These are phyloP conservation scores for Mycena maculata DNA, from an alignment of 768 basidiomycete genomes.

Conservation along the genomic window DNA sequence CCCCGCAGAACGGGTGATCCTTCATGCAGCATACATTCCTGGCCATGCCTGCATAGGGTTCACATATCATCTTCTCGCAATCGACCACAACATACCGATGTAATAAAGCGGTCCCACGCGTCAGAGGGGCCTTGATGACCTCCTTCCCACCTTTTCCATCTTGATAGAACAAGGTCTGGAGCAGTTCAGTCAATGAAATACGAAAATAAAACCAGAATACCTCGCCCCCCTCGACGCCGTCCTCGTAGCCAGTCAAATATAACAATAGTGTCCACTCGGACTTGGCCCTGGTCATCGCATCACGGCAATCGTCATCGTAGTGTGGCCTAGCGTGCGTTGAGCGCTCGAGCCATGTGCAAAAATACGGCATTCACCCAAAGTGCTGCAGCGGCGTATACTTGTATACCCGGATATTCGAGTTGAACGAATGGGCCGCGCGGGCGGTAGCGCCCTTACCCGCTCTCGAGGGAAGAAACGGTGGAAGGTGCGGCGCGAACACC, in stretches of 20 bases:
- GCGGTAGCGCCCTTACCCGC: conserved; percentile 18
- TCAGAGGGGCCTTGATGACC: conserved; percentile 63
- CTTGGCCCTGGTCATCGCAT: conserved; percentile 66
- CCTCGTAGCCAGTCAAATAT: conserved; percentile 77
- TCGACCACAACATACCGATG: conserved; percentile 60
- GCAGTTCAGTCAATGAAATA: not conserved
- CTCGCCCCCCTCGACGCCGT: conserved; percentile 80
- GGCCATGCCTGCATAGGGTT: conserved; percentile 64
- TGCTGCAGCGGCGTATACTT: conserved; percentile 72
- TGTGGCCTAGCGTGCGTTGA: conserved; percentile 62
- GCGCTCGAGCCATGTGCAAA: not conserved
- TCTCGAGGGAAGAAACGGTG: conserved; percentile 60
- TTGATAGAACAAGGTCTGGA: conserved; percentile 77
- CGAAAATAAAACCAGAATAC: conserved; percentile 43
- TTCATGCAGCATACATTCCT: conserved; percentile 79
- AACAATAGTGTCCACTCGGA: conserved; percentile 85
- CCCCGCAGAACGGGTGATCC: conserved; percentile 71
- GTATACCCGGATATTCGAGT: conserved; percentile 81
- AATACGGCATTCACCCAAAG: conserved; percentile 61
- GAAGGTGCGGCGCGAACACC: conserved; percentile 67
- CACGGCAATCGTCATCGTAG: conserved; percentile 79
- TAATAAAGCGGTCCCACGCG: conserved; percentile 71
- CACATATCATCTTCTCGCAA: not conserved
- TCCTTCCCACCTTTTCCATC: conserved; percentile 63
- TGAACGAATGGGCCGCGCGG: conserved; percentile 64